Conservation (phyloP, 441 rosid genomes). For the Erodium chrysanthum region DNA sequence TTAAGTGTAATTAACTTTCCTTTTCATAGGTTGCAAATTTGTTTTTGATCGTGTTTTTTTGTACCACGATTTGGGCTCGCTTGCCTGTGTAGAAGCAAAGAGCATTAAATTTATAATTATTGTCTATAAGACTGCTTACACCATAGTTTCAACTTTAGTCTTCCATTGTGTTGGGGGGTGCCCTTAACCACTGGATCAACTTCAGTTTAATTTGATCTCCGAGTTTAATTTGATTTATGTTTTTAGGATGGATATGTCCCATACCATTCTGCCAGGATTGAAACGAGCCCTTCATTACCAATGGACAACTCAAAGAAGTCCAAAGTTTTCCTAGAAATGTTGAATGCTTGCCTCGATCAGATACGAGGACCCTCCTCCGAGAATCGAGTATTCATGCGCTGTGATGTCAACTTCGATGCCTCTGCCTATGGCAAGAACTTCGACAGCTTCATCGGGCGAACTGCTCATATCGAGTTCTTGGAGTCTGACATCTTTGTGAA, state of each 20-base stretch:
- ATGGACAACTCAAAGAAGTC: conserved; percentile 70
- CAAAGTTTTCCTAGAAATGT: conserved; percentile 70
- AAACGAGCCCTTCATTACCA: conserved; percentile 60
- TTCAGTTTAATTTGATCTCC: no score
- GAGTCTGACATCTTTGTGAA: conserved; percentile 73
- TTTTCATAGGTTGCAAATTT: background rate
- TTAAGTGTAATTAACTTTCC: no score
- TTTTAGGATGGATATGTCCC: conserved; percentile 91
- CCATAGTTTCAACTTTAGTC: no score
- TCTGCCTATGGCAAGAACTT: conserved; percentile 70
- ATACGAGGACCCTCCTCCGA: conserved; percentile 59
- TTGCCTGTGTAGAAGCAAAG: no score
- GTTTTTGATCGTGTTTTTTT: no score
- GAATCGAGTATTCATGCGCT: conserved; percentile 70
- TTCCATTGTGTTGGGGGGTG: no score
- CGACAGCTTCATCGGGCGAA: conserved; percentile 73
- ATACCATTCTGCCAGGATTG: conserved; percentile 87
- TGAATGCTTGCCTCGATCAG: conserved; percentile 80
- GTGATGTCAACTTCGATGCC: conserved; percentile 74
- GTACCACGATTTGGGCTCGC: no score
- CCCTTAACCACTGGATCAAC: no score
- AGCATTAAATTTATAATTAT: no score
- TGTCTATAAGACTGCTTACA: no score
- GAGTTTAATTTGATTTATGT: background rate
- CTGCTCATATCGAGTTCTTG: conserved; percentile 90